phyloP scores from a whole-genome alignment of 2,329 filamentous ascomycete genomes.

The Sporothrix luriei region DNA sequence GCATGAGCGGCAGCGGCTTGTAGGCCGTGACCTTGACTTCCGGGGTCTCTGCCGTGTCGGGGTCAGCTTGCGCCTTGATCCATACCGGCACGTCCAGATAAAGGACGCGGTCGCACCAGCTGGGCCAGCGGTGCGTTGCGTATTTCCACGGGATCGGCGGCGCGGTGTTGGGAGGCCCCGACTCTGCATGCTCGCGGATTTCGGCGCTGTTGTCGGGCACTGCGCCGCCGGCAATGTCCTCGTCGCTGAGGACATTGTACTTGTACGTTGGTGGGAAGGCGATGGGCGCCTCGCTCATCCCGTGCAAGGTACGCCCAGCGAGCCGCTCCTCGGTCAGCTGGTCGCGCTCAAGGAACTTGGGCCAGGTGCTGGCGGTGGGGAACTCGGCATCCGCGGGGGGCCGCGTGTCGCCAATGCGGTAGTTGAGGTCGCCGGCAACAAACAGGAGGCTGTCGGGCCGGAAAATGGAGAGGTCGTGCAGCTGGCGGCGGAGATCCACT shows the following conservation, averaged over 20 bases:
- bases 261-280: conserved; percentile 94
- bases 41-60: conserved; percentile 28
- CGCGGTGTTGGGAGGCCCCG: conserved; percentile 33
- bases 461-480: conserved; percentile 70
- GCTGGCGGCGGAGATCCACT: conserved; percentile 37
- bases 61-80: conserved; percentile 41
- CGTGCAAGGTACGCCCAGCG: conserved; percentile 73
- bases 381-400: conserved; percentile 65
- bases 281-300: conserved; percentile 72
- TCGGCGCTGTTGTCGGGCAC: conserved; percentile 41
- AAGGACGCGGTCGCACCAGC: conserved; percentile 91
- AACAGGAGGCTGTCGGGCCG: conserved; percentile 76
- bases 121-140: conserved; percentile 81
- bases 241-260: conserved; percentile 57
- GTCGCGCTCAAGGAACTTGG: conserved; percentile 69
- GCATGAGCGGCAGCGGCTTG: conserved; percentile 72
- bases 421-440: conserved; percentile 91
- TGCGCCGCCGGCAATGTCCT: conserved; percentile 39
- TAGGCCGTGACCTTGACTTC: conserved; percentile 64
- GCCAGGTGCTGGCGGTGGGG: conserved; percentile 67
- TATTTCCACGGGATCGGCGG: conserved; percentile 64
- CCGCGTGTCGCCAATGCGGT: conserved; percentile 72
- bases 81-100: conserved; percentile 67
- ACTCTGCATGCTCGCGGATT: conserved; percentile 33
- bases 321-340: conserved; percentile 74